Evolutionary conservation across 371 early-diverging fungal genomes (phyloP).

Genomic region (Conidiobolus coronatus): DNA sequence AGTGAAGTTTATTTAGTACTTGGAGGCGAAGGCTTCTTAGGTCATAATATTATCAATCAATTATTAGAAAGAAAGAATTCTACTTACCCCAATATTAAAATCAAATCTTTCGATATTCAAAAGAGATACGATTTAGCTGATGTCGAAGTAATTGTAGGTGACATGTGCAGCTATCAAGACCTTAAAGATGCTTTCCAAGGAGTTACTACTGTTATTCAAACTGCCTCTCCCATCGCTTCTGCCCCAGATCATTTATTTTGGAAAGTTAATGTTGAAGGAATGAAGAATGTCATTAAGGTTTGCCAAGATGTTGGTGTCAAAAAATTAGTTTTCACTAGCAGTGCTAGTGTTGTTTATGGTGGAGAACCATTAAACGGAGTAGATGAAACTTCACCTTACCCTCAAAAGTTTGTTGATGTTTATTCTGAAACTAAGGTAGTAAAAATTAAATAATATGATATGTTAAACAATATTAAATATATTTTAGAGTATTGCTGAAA

Average conservation of each 20-base stretch:
- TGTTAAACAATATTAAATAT: conserved; percentile 3
- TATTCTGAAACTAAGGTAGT: conserved; percentile 78
- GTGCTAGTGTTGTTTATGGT: conserved; percentile 70
- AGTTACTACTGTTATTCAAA: conserved; percentile 31
- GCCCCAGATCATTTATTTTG: conserved; percentile 30
- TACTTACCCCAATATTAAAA: not conserved
- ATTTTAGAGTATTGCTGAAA: conserved; percentile 47
- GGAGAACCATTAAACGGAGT: conserved; percentile 53
- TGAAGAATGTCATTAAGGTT: conserved; percentile 54
- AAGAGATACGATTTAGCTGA: conserved; percentile 2
- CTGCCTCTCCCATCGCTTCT: conserved; percentile 72
- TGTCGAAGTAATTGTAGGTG: conserved; percentile 6
- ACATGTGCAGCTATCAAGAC: conserved; percentile 6
- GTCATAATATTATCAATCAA: conserved; percentile 5
- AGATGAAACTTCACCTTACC: conserved; percentile 54
- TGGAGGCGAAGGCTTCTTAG: conserved; percentile 10
- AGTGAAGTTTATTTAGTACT: conserved; percentile 8
- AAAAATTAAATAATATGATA: not conserved
- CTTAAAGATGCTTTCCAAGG: conserved; percentile 3
- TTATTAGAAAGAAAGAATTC: conserved; percentile 1
- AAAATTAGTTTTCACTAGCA: conserved; percentile 65
- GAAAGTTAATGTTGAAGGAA: conserved; percentile 75
- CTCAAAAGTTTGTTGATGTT: conserved; percentile 50
- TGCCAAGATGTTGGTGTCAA: conserved; percentile 38
- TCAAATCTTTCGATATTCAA: conserved; percentile 7